Base-by-base conservation (phyloP, 202 grass and related monocot species). In the Bolboschoenoplectus hybrid region DNA sequence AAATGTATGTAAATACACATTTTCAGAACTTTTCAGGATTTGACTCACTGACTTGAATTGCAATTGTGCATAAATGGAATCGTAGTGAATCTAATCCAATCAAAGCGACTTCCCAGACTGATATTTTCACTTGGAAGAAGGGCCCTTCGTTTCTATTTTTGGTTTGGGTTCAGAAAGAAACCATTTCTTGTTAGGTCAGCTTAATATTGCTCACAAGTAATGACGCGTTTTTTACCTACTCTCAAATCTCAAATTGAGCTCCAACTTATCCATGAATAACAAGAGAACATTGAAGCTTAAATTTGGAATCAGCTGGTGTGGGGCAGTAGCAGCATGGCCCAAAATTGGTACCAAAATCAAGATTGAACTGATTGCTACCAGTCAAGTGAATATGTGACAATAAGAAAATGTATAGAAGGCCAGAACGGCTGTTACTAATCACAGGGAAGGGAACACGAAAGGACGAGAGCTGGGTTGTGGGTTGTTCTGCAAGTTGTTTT, bases 401-500 rank as follows among this genome's bases (percentile, higher is more conserved):
- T n/a, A 40, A n/a, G 35, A 79, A 79, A 79, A 79, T 79, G 51
- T 40, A 40, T 58, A 57, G 13, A 79, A 79, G 14, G 13, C 70
- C 70, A 74, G 70, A 51, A 50, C 19, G 43, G 45, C 34, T 40
- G 32, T 40, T 78, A 13, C 12, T 58, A n/a, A 79, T 13, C 36
- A 72, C 43, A 41, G 50, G n/a, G 52, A 16, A 58, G 47, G 20
- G 11, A 75, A 34, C 35, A 52, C 53, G 13, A 58, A 57, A 79
- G 20, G 52, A 79, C 13, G 6, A 58, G 6, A 79, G 35, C 11
- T 57, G 35, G 10, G 53, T 43, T 57, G 53, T 60, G 6, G 52
- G 50, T 8, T 53, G 51, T 53, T 51, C 75, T 43, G 32, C 34
- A 58, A 80, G 53, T 80, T 52, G 8, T n/a, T 58, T 50, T 39